Evolutionary conservation across 2,329 filamentous ascomycete genomes (phyloP).

Genomic region (Xylaria sp.): DNA sequence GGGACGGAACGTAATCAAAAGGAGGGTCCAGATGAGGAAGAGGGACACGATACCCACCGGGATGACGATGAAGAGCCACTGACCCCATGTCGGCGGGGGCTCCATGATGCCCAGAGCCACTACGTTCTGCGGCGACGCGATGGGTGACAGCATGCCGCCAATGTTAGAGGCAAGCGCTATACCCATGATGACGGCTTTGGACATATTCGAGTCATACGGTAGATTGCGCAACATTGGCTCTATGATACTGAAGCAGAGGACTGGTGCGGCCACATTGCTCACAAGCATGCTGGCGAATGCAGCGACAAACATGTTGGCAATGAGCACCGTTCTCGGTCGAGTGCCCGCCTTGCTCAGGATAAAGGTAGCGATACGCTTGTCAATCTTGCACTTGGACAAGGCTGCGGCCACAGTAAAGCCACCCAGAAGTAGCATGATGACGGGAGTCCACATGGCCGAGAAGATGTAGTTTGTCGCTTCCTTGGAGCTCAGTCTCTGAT

Average conservation of each 20-base stretch:
- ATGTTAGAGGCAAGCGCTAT: constrained; percentile 96
- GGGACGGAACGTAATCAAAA: constrained; percentile 86
- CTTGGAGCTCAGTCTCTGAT: constrained; percentile 79
- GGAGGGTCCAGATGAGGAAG: constrained; percentile 85
- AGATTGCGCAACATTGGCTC: constrained; percentile 97
- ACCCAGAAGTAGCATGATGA: constrained; percentile 96
- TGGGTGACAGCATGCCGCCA: constrained; percentile 94
- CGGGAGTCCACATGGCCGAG: constrained; percentile 97
- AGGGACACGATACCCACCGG: constrained; percentile 93
- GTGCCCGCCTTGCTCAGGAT: constrained; percentile 97
- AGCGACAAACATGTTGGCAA: constrained; percentile 99
- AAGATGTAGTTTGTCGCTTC: constrained; percentile 87
- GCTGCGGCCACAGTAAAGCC: constrained; percentile 97
- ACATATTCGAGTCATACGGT: constrained; percentile 89
- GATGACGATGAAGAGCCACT: constrained; percentile 96
- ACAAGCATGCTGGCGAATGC: constrained; percentile 99
- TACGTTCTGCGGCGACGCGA: constrained; percentile 96
- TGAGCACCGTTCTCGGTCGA: constrained; percentile 83
- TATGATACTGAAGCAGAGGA: constrained; percentile 97
- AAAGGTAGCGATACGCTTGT: constrained; percentile 95
- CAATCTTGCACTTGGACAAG: constrained; percentile 95
- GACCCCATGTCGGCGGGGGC: constrained; percentile 88
- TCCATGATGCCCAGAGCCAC: constrained; percentile 97
- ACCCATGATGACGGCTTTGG: constrained; percentile 92
- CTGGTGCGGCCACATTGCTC: constrained; percentile 95